Conservation (phyloP, 2,329 filamentous ascomycete genomes). For the Chaetomium sp. region DNA sequence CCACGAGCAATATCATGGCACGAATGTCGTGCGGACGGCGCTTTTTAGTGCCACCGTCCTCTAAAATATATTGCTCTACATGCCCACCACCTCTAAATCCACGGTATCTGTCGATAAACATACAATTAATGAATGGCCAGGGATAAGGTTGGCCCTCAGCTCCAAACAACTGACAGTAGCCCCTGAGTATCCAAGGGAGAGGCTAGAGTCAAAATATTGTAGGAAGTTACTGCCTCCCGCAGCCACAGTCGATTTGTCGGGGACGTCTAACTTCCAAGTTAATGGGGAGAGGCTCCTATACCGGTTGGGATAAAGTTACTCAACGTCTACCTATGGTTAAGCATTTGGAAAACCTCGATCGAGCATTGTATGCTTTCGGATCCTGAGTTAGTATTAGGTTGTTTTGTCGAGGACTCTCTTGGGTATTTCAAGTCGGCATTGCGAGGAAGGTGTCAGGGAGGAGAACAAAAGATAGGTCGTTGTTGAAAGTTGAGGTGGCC, state of each 20-base stretch:
- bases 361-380: too few relatives aligned
- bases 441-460: neutral
- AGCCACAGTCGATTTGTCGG: neutral
- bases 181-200: neutral
- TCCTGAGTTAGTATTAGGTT: too few relatives aligned
- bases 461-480: too few relatives aligned
- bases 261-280: neutral
- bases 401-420: too few relatives aligned
- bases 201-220: neutral
- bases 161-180: neutral
- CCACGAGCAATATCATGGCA: neutral
- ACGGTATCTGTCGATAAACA: neutral
- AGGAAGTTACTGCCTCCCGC: neutral
- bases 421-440: neutral
- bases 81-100: neutral
- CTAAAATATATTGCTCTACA: neutral
- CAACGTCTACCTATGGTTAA: too few relatives aligned
- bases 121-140: neutral
- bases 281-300: neutral
- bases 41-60: neutral
- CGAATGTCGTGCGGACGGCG: neutral
- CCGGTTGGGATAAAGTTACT: too few relatives aligned
- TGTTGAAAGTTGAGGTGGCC: too few relatives aligned
- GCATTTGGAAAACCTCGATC: too few relatives aligned
- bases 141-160: too few relatives aligned